A percentile compares a stretch with the other conserved stretches of the same genome.
These are phyloP conservation scores for Paramecium sexaurelia DNA, from an alignment of 73 alveolate species.

Conservation along the genomic window DNA sequence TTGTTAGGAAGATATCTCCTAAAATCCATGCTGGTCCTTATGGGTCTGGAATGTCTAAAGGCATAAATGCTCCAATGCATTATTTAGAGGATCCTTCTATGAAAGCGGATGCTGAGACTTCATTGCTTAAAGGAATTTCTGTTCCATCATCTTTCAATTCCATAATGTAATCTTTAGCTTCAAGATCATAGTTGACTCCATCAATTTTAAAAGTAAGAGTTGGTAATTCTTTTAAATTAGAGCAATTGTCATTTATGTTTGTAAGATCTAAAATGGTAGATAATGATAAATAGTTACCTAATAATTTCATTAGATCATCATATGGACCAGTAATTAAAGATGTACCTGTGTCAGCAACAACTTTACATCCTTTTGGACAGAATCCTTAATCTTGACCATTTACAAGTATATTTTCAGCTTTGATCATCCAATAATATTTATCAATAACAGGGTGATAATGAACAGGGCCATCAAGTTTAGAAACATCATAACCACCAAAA, in stretches of 20 bases:
- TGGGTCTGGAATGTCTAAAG: constrained; percentile 70
- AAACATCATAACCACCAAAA: constrained; percentile 73
- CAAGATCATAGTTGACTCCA: constrained; percentile 58
- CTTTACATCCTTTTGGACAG: constrained; percentile 77
- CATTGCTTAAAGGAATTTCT: constrained; percentile 39
- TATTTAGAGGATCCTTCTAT: constrained; percentile 26
- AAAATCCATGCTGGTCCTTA: constrained; percentile 79
- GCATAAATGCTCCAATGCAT: constrained; percentile 64
- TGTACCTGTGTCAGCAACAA: constrained; percentile 84
- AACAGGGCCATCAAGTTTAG: constrained; percentile 66
- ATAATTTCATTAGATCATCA: constrained; percentile 45
- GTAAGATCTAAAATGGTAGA: constrained; percentile 18
- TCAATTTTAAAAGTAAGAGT: constrained; percentile 60
- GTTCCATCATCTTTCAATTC: constrained; percentile 53
- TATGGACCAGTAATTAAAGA: constrained; percentile 79
- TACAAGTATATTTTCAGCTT: constrained; percentile 73
- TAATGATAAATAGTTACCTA: not conserved
- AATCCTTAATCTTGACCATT: constrained; percentile 72
- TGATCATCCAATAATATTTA: constrained; percentile 82
- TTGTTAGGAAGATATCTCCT: constrained; percentile 82
- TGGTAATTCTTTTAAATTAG: not conserved
- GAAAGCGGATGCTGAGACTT: constrained; percentile 38
- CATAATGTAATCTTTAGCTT: constrained; percentile 64
- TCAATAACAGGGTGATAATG: constrained; percentile 74
- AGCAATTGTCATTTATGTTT: not conserved